Evolutionary conservation across 140 eudicot species (phyloP).

Genomic region (Bidens hawaiensis): DNA sequence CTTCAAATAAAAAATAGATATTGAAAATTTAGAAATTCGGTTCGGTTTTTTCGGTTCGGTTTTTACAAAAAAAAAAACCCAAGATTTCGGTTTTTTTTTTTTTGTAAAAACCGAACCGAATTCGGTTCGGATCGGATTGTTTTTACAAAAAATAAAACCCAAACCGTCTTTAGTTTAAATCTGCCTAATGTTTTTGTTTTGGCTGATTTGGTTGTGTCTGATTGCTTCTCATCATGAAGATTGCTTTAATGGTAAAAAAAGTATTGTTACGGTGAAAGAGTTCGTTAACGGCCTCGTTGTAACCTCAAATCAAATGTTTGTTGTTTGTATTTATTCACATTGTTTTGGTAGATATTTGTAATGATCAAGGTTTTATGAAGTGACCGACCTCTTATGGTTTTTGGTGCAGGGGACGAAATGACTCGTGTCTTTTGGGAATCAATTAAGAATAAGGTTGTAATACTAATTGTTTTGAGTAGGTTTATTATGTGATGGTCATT

Average conservation of each 20-base stretch:
- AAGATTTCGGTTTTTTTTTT: too few species aligned
- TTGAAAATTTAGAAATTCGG: too few species aligned
- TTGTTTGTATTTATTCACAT: neutral
- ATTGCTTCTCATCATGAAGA: neutral
- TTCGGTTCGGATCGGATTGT: too few species aligned
- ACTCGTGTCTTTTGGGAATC: conserved; percentile 66
- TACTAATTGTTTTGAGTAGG: conserved; percentile 1
- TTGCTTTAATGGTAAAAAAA: neutral
- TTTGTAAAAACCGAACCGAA: too few species aligned
- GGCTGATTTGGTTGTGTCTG: neutral
- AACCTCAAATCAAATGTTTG: neutral
- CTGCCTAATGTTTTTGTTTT: neutral
- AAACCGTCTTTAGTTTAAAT: neutral
- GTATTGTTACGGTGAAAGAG: conserved; percentile 3
- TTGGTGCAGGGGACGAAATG: conserved; percentile 67
- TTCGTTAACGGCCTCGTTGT: neutral
- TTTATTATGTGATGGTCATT: neutral
- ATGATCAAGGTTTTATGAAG: neutral
- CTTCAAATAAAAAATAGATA: too few species aligned
- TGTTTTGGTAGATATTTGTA: neutral
- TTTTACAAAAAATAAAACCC: neutral
- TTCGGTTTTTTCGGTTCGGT: too few species aligned
- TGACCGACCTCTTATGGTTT: conserved; percentile 6
- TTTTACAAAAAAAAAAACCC: too few species aligned
- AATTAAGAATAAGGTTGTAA: conserved; percentile 60